Evolutionary conservation across 495 filamentous ascomycete genomes (phyloP).

Genomic region (Friedmanniomyces simplex): DNA sequence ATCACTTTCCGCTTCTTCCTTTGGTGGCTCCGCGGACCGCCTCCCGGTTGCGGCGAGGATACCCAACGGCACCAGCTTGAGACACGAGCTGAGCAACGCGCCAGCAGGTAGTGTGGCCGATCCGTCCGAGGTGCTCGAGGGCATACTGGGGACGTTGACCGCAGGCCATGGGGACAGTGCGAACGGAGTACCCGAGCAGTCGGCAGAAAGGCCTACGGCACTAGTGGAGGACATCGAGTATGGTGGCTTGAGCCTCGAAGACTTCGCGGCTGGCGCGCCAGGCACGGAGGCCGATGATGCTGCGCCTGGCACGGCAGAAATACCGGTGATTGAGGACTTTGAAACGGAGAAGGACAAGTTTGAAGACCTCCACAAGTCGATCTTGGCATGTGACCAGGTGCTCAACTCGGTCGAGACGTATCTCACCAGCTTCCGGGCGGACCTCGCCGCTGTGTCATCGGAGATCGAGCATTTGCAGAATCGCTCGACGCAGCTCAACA

Average conservation of each 20-base stretch:
- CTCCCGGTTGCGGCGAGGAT: conserved; percentile 50
- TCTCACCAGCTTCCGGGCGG: conserved; percentile 81
- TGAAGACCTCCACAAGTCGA: conserved; percentile 82
- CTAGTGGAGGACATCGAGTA: conserved; percentile 67
- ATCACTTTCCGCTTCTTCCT: conserved; percentile 53
- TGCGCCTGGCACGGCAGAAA: conserved; percentile 35
- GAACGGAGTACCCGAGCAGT: conserved; percentile 22
- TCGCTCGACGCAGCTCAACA: conserved; percentile 71
- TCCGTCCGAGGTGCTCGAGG: conserved; percentile 60
- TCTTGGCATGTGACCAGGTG: conserved; percentile 83
- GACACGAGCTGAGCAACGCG: conserved; percentile 40
- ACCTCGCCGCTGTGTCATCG: conserved; percentile 79
- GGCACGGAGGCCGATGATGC: conserved; percentile 30
- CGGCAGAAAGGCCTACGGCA: conserved; percentile 33
- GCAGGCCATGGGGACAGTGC: conserved; percentile 13
- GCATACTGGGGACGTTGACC: conserved; percentile 51
- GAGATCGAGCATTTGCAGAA: conserved; percentile 91
- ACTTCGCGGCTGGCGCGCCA: conserved; percentile 42
- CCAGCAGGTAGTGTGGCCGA: conserved; percentile 47
- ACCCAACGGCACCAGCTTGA: conserved; percentile 56
- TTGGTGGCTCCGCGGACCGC: conserved; percentile 63
- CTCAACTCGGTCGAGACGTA: conserved; percentile 87
- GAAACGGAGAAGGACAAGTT: conserved; percentile 81
- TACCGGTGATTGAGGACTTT: conserved; percentile 64
- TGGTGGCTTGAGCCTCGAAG: conserved; percentile 58